Evolutionary conservation across 164 flowering plant genomes (phyloP).

Genomic region (Protea cynaroides): DNA sequence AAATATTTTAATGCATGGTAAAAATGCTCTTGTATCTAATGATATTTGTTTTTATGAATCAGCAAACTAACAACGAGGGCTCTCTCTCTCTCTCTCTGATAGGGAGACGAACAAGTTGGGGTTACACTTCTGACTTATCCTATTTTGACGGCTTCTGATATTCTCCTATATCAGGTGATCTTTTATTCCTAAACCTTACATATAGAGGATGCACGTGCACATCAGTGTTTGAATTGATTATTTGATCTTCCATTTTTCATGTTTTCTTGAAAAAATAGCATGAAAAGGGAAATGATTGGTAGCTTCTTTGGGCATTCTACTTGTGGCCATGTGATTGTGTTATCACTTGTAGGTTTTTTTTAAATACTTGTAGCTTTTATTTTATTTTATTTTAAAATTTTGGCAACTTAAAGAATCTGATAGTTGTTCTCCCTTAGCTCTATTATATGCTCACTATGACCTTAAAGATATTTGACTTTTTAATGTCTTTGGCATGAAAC

Average conservation of each 20-base stretch:
- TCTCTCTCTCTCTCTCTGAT: slow-evolving; percentile 13
- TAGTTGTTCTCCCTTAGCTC: neutral
- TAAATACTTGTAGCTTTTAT: too few species aligned
- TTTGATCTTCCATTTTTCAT: neutral
- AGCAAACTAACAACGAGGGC: neutral
- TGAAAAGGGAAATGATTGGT: neutral
- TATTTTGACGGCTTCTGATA: slow-evolving; percentile 94
- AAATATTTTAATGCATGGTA: neutral
- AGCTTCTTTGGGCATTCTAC: neutral
- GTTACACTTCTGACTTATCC: slow-evolving; percentile 89
- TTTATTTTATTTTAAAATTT: too few species aligned
- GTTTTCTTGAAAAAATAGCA: neutral
- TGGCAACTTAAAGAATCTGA: neutral
- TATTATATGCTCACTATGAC: neutral
- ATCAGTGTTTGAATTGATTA: neutral
- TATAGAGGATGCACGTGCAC: neutral
- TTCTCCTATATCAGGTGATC: slow-evolving; percentile 84
- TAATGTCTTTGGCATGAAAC: slow-evolving; percentile 27
- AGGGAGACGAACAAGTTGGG: slow-evolving; percentile 98
- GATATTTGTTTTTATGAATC: neutral
- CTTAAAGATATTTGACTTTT: slow-evolving; percentile 26
- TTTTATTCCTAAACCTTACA: neutral
- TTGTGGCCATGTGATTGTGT: neutral
- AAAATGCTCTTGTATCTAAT: neutral
- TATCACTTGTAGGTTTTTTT: too few species aligned